Base-by-base conservation (phyloP, 495 filamentous ascomycete species). In the Penicillium parvum region DNA sequence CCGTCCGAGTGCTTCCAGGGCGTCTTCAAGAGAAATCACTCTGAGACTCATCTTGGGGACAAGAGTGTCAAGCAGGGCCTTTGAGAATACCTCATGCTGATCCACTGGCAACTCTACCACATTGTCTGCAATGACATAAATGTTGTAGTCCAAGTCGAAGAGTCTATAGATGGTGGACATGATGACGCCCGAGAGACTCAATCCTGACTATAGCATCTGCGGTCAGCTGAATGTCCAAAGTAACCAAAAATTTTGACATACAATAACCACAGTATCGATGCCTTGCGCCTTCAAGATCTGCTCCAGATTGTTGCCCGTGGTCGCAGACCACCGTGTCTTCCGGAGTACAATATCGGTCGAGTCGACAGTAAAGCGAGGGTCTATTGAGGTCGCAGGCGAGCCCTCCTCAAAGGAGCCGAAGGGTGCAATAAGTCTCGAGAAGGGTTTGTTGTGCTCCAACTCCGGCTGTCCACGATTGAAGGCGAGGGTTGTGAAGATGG, bases 101-200 rank as follows among this genome's bases (percentile, higher is more conserved):
- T 60, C 54, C n/a, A 55, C 38, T 1, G 68, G 63, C 5, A 69
- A 35, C 15, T 73, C 71, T 21, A 74, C 22, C 6, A 69, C 68
- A 37, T 69, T 73, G 32, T 66, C 62, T 36, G 51, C 43, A 28
- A 75, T 68, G 16, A 74, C 62, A 45, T 60, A 71, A 23, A 74
- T 57, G 18, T 68, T 53, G 40, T 59, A 69, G 37, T 73, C 66
- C 32, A 70, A 39, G 41, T 73, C 67, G 39, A 72, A 75, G 18
- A 75, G 29, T 14, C 64, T 58, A 44, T 72, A 72, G 4, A 65
- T 45, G 0, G 69, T 74, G 25, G 49, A 55, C 64, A 69, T 60
- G 4, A 74, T 58, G 8, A 71, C 69, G 0, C 71, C 68, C 1
- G 64, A 68, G 4, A 68, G 62, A 14, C n/a, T n/a, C n/a, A 75